Conservation (phyloP, 2,329 filamentous ascomycete species). For the Colletotrichum filicis region DNA sequence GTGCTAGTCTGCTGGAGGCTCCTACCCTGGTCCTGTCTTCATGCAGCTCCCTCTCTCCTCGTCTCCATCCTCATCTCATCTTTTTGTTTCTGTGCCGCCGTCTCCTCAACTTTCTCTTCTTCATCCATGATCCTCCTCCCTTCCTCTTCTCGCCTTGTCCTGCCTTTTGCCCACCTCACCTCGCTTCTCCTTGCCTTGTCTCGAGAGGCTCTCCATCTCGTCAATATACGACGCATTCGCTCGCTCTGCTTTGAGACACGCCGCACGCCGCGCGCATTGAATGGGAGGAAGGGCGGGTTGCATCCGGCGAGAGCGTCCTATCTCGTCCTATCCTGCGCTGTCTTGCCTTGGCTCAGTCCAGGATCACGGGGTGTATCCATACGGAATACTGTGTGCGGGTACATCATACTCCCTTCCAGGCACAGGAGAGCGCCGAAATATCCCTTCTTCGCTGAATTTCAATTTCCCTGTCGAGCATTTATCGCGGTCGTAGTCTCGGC, state of each 20-base stretch:
- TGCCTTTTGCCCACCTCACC: background rate
- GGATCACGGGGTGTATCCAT: background rate
- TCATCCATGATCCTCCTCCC: background rate
- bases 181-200: background rate
- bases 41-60: background rate
- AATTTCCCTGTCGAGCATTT: background rate
- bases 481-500: background rate
- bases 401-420: background rate
- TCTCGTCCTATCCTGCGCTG: slow-evolving; percentile 10
- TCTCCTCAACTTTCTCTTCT: slow-evolving; percentile 5
- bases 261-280: background rate
- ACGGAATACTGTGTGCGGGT: background rate
- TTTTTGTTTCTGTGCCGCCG: background rate
- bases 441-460: background rate
- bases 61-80: slow-evolving; percentile 3
- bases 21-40: background rate
- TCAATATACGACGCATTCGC: slow-evolving; percentile 2
- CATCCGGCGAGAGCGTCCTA: slow-evolving; percentile 25
- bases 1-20: background rate
- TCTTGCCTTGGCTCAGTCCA: background rate
- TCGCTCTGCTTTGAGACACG: slow-evolving; percentile 2
- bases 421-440: background rate
- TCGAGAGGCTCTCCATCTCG: background rate
- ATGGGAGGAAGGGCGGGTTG: slow-evolving; percentile 20
- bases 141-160: background rate